Percentiles rank a stretch among this genome's conserved stretches.
Conservation (phyloP, 108 stramenopile species). For the Skeletonema menzelii region DNA sequence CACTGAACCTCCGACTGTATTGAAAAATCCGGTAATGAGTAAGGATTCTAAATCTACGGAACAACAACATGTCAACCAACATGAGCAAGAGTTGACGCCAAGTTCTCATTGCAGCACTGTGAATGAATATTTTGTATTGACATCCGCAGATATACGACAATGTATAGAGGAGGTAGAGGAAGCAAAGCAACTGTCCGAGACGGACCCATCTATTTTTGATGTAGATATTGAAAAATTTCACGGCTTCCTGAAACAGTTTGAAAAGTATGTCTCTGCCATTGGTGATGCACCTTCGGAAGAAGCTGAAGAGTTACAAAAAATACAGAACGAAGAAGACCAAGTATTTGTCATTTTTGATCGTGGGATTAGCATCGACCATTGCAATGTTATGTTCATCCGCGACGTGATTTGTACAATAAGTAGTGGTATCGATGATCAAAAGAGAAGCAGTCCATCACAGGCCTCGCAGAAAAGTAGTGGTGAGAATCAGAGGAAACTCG, state of each 20-base stretch:
- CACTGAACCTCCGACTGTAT: not conserved
- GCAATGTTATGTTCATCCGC: constrained; percentile 28
- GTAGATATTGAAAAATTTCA: constrained; percentile 20
- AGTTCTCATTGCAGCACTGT: not conserved
- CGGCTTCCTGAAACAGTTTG: constrained; percentile 20
- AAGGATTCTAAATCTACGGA: not conserved
- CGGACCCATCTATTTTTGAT: constrained; percentile 14
- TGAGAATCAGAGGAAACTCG: constrained; percentile 9
- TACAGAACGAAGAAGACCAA: constrained; percentile 13
- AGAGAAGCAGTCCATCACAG: not conserved
- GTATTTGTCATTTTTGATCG: constrained; percentile 25
- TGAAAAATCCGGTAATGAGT: not conserved
- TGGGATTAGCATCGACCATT: constrained; percentile 34
- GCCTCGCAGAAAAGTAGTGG: not conserved
- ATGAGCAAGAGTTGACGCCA: not conserved
- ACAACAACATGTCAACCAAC: not conserved
- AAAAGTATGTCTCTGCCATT: constrained; percentile 25
- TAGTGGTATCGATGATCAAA: constrained; percentile 14
- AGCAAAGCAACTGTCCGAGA: constrained; percentile 1
- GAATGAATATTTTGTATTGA: constrained; percentile 7
- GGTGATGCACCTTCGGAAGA: constrained; percentile 14
- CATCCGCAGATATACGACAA: constrained; percentile 20
- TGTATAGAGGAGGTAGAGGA: constrained; percentile 23
- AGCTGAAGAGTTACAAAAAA: constrained; percentile 15
- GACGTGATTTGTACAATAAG: constrained; percentile 33